Percentiles rank a stretch among this genome's conserved stretches.
phyloP scores from a whole-genome alignment of 2,329 filamentous ascomycete species.

The Trichoderma oligosporum region DNA sequence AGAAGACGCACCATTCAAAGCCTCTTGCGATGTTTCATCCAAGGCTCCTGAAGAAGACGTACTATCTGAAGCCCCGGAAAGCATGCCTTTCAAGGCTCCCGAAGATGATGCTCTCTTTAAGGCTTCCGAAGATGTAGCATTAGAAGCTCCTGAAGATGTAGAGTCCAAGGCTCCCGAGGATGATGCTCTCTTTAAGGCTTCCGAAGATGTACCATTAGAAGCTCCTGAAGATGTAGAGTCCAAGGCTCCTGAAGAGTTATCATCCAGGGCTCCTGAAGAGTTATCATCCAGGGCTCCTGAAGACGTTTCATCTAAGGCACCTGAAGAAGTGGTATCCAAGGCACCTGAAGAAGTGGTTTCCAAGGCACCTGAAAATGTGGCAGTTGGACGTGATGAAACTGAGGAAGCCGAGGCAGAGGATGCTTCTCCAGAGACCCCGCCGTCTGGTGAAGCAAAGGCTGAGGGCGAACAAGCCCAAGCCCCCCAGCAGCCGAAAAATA shows the following conservation, averaged over 20 bases:
- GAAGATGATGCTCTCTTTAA: neutral
- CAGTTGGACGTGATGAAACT: neutral
- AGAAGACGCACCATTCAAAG: neutral
- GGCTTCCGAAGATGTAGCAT: neutral
- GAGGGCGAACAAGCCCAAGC: slow-evolving; percentile 8
- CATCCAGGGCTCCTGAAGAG: neutral
- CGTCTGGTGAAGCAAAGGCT: neutral
- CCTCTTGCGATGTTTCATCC: neutral
- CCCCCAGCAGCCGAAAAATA: slow-evolving; percentile 16
- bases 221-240: neutral
- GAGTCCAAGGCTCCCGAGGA: neutral
- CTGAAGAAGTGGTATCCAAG: no score
- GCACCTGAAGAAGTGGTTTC: neutral
- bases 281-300: neutral
- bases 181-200: no score
- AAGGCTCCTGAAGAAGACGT: slow-evolving; percentile 3
- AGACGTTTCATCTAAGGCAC: neutral
- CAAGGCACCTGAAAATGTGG: neutral
- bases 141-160: neutral
- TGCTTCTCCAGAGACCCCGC: neutral
- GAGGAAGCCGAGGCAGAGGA: slow-evolving; percentile 9
- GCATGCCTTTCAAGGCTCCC: neutral
- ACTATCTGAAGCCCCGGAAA: neutral
- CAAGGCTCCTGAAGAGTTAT: neutral
- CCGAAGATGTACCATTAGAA: neutral